Evolutionary conservation across 345 rosid genomes (phyloP).

Genomic region (Ceriops decandra): DNA sequence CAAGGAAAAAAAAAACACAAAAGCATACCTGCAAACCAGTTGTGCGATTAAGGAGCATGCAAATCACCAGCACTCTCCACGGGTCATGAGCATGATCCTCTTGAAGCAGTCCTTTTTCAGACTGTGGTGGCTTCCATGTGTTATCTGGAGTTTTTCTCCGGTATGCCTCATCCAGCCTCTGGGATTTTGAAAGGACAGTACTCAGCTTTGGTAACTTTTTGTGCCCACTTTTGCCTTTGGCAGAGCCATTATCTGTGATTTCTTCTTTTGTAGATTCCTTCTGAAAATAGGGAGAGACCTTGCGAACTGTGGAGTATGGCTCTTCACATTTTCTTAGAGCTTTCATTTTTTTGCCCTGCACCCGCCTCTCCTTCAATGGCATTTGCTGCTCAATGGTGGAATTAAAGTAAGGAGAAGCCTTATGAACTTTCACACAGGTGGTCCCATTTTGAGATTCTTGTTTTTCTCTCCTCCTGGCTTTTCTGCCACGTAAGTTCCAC

Average conservation of each 20-base stretch:
- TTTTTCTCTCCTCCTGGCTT: background rate
- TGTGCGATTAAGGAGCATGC: constrained; percentile 72
- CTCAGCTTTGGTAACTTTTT: background rate
- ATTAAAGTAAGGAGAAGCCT: constrained; percentile 34
- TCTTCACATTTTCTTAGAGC: background rate
- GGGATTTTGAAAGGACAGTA: constrained; percentile 23
- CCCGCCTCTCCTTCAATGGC: background rate
- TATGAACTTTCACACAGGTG: constrained; percentile 17
- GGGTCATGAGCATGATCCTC: constrained; percentile 61
- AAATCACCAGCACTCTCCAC: constrained; percentile 65
- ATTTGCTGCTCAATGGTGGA: constrained; percentile 8
- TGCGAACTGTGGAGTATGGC: background rate
- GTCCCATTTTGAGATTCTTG: constrained; percentile 7
- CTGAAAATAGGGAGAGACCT: constrained; percentile 14
- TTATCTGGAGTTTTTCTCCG: constrained; percentile 37
- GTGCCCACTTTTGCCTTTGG: background rate
- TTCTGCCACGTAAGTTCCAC: background rate
- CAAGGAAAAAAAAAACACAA: background rate
- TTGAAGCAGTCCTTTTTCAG: constrained; percentile 46
- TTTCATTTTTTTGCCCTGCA: constrained; percentile 4
- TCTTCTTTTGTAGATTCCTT: background rate
- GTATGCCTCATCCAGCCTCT: constrained; percentile 60
- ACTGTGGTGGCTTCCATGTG: constrained; percentile 57
- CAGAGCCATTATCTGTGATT: background rate
- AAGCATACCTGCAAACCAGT: constrained; percentile 49